These are phyloP conservation scores for Litchi chinensis DNA, from an alignment of 345 rosid genomes.

Conservation along the genomic window DNA sequence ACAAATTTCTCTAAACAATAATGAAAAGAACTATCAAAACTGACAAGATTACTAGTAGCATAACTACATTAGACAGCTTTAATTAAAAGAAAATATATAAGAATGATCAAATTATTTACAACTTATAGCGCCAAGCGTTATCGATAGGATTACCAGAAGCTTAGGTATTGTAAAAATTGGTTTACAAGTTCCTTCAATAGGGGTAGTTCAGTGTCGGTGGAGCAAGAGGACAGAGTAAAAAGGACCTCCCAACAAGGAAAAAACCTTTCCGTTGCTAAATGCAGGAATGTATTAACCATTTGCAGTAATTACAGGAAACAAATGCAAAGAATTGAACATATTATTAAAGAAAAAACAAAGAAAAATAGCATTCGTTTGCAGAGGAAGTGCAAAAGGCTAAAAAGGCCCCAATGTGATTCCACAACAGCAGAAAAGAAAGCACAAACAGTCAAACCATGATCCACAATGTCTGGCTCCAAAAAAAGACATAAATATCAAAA, in stretches of 20 bases:
- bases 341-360: background rate
- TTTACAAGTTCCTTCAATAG: background rate
- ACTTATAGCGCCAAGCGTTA: too few relatives aligned
- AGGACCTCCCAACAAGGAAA: background rate
- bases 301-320: background rate
- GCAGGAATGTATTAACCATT: background rate
- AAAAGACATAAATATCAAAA: background rate
- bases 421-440: background rate
- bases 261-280: background rate
- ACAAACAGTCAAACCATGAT: background rate
- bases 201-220: constrained; percentile 5
- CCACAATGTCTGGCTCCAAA: background rate
- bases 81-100: background rate
- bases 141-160: background rate
- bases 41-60: background rate
- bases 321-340: background rate
- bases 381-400: background rate
- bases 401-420: background rate
- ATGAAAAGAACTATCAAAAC: background rate
- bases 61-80: background rate
- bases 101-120: too few relatives aligned
- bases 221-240: background rate
- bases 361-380: background rate
- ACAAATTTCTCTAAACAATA: background rate
- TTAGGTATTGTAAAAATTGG: background rate